Conservation (phyloP, 129 eudicot species). For the Flaveria bidentis region DNA sequence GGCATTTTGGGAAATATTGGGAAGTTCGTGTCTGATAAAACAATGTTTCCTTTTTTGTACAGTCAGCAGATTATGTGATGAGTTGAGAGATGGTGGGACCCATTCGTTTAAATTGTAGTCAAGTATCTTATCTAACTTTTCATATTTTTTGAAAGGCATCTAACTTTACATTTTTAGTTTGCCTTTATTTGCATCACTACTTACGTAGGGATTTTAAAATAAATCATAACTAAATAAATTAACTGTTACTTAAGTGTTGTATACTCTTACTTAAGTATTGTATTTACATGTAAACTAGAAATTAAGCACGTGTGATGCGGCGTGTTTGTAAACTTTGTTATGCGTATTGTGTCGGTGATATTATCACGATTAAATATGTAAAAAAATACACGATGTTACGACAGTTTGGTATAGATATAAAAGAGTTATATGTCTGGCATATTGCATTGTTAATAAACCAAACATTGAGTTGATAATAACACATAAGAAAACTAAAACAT, state of each 20-base stretch:
- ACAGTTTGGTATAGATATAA: no score
- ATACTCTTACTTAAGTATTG: neutral
- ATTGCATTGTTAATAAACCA: no score
- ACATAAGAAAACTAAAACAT: no score
- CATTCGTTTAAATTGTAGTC: neutral
- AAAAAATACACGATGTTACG: no score
- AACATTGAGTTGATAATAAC: no score
- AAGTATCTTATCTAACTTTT: neutral
- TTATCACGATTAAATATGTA: no score
- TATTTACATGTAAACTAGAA: no score
- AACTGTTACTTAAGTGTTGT: neutral
- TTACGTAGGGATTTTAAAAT: neutral
- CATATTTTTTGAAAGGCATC: no score
- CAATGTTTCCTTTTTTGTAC: neutral
- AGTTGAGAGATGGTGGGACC: neutral
- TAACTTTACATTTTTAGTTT: neutral
- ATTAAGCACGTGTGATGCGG: no score
- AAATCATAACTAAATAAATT: neutral
- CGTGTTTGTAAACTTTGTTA: no score
- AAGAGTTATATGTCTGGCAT: no score
- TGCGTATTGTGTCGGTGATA: no score
- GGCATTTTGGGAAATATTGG: conserved; percentile 14
- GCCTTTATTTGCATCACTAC: neutral
- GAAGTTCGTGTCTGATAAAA: neutral
- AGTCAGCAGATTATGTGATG: neutral